Base-by-base conservation (phyloP, 768 basidiomycete genomes). In the Tricholomella constricta region DNA sequence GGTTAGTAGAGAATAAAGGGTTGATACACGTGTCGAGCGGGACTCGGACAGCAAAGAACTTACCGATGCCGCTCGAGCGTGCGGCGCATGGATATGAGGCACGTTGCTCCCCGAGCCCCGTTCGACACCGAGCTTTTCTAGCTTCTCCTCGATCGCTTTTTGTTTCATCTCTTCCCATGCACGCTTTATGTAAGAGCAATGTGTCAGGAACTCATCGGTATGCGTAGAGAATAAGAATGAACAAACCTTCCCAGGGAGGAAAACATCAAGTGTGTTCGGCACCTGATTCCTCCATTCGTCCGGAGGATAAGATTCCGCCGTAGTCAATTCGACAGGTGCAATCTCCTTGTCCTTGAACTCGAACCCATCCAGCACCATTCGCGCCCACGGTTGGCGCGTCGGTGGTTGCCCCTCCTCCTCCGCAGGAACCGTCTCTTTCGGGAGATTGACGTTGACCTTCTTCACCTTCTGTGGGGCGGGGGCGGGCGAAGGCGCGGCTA, bases 61-160 rank as follows among this genome's bases (percentile, higher is more conserved):
- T 67, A 93, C 91, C 58, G 91, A 93, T 49, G 90, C 87, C 54
- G 91, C 89, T 54, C 91, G 83, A 42, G 85, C 86, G 67, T 91
- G 91, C 29, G 88, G 86, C 23, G 84, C 88, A 60, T 83, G 81
- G 37, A 88, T 82, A 62, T 83, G 78, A 37, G 84, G 78, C 46
- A 84, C 65, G 44, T 71, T 72, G 60, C 78, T 81, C 14, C 78
- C 76, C 52, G 76, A 72, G 26, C 84, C 82, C 57, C 79, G 81
- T 67, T 91, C 90, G 2, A 94, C 85, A 20, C 91, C 91, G 36
- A 94, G 72, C 58, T 80, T 85, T 69, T 89, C 84, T 27, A 94
- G 72, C 71, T 90, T 93, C 67, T 87, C 85, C 64, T 94, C 91
- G 14, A 94, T 89, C 42, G 79, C 81, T 53, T 73, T 78, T 60